A percentile compares a stretch with the other conserved stretches of the same genome.
Evolutionary conservation across 148 eudicot species (phyloP).

Genomic region (Vaccinium corymbosum): DNA sequence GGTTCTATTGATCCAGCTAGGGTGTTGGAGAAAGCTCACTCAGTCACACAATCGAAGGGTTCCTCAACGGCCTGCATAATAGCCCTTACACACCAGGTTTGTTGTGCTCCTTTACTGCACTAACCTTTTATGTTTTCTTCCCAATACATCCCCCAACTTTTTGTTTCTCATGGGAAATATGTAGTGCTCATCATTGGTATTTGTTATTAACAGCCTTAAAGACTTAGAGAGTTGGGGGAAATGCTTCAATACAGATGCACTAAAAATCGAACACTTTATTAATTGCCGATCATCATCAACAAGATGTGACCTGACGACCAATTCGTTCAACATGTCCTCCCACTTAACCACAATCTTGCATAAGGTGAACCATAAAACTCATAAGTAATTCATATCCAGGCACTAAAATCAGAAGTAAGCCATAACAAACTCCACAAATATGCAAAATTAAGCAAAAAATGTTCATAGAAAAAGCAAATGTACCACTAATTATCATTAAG

Average conservation of each 20-base stretch:
- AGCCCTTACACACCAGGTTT: slow-evolving; percentile 66
- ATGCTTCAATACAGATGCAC: background rate
- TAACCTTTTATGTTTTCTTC: background rate
- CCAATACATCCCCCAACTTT: background rate
- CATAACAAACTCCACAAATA: background rate
- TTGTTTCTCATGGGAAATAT: background rate
- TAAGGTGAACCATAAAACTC: background rate
- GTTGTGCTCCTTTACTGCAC: background rate
- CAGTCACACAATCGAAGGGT: slow-evolving; percentile 58
- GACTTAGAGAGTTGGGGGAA: background rate
- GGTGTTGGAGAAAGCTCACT: slow-evolving; percentile 77
- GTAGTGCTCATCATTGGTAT: background rate
- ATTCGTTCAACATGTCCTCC: background rate
- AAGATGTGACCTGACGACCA: background rate
- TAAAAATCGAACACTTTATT: background rate
- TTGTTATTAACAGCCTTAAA: background rate
- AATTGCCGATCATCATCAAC: background rate
- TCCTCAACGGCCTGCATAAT: slow-evolving; percentile 95
- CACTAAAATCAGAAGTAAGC: background rate
- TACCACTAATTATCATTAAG: background rate
- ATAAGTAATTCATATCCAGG: background rate
- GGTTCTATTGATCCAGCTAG: slow-evolving; percentile 61
- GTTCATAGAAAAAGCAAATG: background rate
- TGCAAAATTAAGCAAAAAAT: background rate
- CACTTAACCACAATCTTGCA: background rate